Evolutionary conservation across 352 stramenopile species (phyloP).

Genomic region (Phytophthora tentaculata): DNA sequence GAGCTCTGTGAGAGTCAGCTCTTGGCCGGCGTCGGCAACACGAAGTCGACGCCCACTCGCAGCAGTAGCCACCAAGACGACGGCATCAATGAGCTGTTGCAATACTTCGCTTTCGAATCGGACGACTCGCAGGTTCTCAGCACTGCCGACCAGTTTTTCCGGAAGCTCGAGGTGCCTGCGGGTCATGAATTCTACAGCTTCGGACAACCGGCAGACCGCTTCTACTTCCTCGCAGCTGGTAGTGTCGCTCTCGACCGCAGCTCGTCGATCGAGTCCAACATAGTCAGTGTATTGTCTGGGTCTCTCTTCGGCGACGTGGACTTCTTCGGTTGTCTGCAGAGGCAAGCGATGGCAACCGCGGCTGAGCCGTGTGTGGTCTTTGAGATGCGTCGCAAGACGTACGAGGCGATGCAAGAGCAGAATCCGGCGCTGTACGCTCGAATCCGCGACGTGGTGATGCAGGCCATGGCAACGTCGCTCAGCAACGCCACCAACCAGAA

Average conservation of each 20-base stretch:
- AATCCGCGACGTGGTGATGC: slow-evolving; percentile 72
- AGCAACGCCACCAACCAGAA: neutral
- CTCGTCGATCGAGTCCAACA: slow-evolving; percentile 33
- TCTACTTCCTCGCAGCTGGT: slow-evolving; percentile 72
- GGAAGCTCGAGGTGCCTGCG: slow-evolving; percentile 41
- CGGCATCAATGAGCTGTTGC: slow-evolving; percentile 47
- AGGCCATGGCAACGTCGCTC: slow-evolving; percentile 75
- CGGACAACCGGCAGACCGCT: slow-evolving; percentile 46
- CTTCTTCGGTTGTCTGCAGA: slow-evolving; percentile 70
- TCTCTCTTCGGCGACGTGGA: slow-evolving; percentile 82
- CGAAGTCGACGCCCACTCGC: neutral
- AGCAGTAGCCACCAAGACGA: slow-evolving; percentile 42
- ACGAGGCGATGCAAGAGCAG: slow-evolving; percentile 56
- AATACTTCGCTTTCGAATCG: slow-evolving; percentile 66
- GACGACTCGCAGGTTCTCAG: slow-evolving; percentile 37
- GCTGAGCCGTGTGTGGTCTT: slow-evolving; percentile 60
- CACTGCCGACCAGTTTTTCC: slow-evolving; percentile 53
- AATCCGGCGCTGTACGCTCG: slow-evolving; percentile 55
- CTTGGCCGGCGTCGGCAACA: neutral
- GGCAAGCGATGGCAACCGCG: slow-evolving; percentile 48
- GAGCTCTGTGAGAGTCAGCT: slow-evolving; percentile 75
- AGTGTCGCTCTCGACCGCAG: slow-evolving; percentile 55
- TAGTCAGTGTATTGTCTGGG: slow-evolving; percentile 50
- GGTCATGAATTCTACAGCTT: slow-evolving; percentile 71
- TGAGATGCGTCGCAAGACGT: slow-evolving; percentile 59